These are phyloP conservation scores for Entomortierella parvispora DNA, from an alignment of 192 early-diverging fungal genomes.

Conservation along the genomic window DNA sequence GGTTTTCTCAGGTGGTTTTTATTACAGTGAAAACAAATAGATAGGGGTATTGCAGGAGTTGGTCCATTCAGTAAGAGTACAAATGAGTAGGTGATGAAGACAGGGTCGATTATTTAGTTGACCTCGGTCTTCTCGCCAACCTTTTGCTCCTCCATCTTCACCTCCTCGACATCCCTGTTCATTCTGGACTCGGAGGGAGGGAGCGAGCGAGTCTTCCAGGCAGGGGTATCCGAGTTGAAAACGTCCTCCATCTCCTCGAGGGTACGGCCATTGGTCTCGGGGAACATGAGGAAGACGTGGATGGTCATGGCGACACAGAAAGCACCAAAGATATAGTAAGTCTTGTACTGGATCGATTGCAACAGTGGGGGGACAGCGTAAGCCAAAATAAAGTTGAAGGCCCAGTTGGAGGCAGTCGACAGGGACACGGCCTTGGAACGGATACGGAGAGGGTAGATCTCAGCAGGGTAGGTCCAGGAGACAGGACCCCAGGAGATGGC, in stretches of 20 bases:
- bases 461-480: slow-evolving; percentile 90
- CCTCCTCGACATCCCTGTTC: slow-evolving; percentile 9
- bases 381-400: slow-evolving; percentile 82
- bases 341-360: slow-evolving; percentile 68
- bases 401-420: slow-evolving; percentile 92
- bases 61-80: too few species aligned
- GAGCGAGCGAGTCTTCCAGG: slow-evolving; percentile 46
- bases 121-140: too few species aligned
- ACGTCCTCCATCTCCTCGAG: slow-evolving; percentile 89
- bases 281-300: slow-evolving; percentile 75
- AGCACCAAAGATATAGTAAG: slow-evolving; percentile 77
- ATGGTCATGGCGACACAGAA: slow-evolving; percentile 67
- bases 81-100: too few species aligned
- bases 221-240: slow-evolving; percentile 59
- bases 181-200: slow-evolving; percentile 7
- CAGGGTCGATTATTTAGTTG: too few species aligned
- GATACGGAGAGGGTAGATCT: slow-evolving; percentile 91
- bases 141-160: background rate
- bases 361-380: slow-evolving; percentile 77
- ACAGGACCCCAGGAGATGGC: slow-evolving; percentile 93
- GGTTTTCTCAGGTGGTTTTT: too few species aligned
- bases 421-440: slow-evolving; percentile 87
- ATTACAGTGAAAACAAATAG: too few species aligned
- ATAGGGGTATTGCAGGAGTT: too few species aligned
- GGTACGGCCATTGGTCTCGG: slow-evolving; percentile 86